Evolutionary conservation across 805 yeast genomes (phyloP), one percentile per base, ranked within the genome.

Genomic region (Vanderwaltozyma yarrowii): DNA sequence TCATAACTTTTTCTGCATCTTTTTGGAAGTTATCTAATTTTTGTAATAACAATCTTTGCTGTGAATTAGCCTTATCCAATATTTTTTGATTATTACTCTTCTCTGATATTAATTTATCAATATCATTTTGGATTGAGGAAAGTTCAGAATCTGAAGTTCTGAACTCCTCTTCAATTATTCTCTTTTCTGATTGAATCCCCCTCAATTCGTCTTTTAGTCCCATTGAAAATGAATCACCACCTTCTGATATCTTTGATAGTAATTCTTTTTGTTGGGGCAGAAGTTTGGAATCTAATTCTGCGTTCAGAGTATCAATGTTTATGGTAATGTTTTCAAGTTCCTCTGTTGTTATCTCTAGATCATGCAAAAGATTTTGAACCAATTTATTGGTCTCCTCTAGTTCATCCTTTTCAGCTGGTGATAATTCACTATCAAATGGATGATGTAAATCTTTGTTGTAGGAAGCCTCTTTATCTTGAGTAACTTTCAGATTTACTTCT

Each of bases 11-110:
- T 50, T 86, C 95, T 0, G 80, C 69, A n/a, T 53, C 60, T 44
- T 78, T 79, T 40, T 80, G 76, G 37, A 69, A 73, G 32, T 67
- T 69, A 36, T 80, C 86, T 20, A 87, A 60, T 40, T 71, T 71
- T 38, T 67, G 70, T 29, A 80, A 54, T 1, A 74, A 54, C 14
- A 65, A 53, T 2, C 70, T 60, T 51, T 82, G 94, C 32, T 70
- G 70, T 2, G 73, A 71, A 50, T 78, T 74, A 7, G 80, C 65
- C 38, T 69, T 67, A 14, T 67, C 65, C 32, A 78, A 50, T 10
- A 61, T 45, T 14, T 61, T 58, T 36, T 70, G 70, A 28, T 67
- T 56, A 5, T 50, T 51, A 19, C 54, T 40, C 24, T 32, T 38
- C 26, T 29, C 56, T 40, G 27, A 56, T 18, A 57, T 51, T 11